Evolutionary conservation across 2,329 filamentous ascomycete species (phyloP).

Genomic region (Knufia petricola): DNA sequence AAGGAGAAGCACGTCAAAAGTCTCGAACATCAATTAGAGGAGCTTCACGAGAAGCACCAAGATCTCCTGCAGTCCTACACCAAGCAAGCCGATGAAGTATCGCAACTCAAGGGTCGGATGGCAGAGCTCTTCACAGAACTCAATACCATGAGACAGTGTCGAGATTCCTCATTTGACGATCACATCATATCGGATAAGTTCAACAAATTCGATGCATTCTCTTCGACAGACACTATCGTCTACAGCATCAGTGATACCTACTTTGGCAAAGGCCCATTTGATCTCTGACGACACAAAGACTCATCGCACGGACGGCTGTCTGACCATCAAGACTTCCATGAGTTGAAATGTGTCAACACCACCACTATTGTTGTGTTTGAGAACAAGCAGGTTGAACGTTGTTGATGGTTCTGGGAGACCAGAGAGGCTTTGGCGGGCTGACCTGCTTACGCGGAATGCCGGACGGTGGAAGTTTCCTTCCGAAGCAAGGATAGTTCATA

Average conservation of each 20-base stretch:
- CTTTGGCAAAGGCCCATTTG: slow-evolving; percentile 22
- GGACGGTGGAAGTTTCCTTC: no score
- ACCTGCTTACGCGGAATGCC: no score
- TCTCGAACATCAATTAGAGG: slow-evolving; percentile 66
- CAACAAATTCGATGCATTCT: slow-evolving; percentile 24
- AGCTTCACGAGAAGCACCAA: slow-evolving; percentile 38
- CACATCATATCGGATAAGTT: slow-evolving; percentile 24
- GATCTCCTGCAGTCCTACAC: slow-evolving; percentile 26
- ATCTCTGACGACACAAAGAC: slow-evolving; percentile 6
- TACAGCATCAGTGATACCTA: slow-evolving; percentile 21
- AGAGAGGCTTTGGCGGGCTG: no score
- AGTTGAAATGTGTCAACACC: no score
- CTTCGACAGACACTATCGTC: slow-evolving; percentile 20
- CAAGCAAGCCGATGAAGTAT: slow-evolving; percentile 25
- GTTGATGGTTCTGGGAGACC: no score
- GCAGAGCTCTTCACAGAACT: slow-evolving; percentile 24
- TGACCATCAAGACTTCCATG: no score
- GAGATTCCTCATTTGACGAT: slow-evolving; percentile 20
- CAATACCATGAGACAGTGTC: slow-evolving; percentile 18
- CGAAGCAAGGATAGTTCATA: no score
- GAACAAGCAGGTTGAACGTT: no score
- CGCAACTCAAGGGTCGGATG: slow-evolving; percentile 23
- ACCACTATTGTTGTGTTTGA: no score
- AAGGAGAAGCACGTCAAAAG: slow-evolving; percentile 88
- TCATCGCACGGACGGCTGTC: not conserved